Evolutionary conservation across 2,329 filamentous ascomycete species (phyloP), one percentile per base, ranked within the genome.

Genomic region (Parastagonospora avenae): DNA sequence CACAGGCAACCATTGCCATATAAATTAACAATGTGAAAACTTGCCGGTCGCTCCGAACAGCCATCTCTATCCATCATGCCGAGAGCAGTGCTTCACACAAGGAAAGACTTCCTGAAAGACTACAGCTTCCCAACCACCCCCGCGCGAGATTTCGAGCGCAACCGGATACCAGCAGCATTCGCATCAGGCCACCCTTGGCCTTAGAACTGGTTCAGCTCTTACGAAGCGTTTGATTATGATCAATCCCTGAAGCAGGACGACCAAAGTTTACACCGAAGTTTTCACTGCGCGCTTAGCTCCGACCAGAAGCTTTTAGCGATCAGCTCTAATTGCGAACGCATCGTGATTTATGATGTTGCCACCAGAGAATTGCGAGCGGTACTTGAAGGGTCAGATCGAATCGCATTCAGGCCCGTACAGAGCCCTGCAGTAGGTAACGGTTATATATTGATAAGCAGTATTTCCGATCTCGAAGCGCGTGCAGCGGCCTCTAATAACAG

Each of bases 271-370:
- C 48, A 50, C 31, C 41, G 4, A 12, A 59, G 46, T 16, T 51
- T 57, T 27, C 12, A 48, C 11, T 57, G 43, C 14, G 60, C 60
- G 12, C 15, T 68, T 10, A 67, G 60, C 37, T 44, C 48, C 7
- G 64, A 70, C 28, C 28, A 46, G 6, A 67, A 62, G 47, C 33
- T 70, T 11, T 39, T 69, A 8, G 67, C 66, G 1, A 61, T 69
- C 38, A 59, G 57, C 12, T 62, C 56, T 1, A 36, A 9, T 5
- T 5, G 29, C 8, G 52, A 56, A 31, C 41, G 50, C 1, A 58
- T 66, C 8, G 16, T 62, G 12, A 46, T 70, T 2, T 66, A 67
- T 42, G 52, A 68, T 16, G 43, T 70, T 29, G 49, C 31, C 1
- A 53, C 59, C 5, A 57, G 59, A 38, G 60, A 68, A 40, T 38